Base-by-base conservation (phyloP, 306 rosid species). In the Lupinus albus region DNA sequence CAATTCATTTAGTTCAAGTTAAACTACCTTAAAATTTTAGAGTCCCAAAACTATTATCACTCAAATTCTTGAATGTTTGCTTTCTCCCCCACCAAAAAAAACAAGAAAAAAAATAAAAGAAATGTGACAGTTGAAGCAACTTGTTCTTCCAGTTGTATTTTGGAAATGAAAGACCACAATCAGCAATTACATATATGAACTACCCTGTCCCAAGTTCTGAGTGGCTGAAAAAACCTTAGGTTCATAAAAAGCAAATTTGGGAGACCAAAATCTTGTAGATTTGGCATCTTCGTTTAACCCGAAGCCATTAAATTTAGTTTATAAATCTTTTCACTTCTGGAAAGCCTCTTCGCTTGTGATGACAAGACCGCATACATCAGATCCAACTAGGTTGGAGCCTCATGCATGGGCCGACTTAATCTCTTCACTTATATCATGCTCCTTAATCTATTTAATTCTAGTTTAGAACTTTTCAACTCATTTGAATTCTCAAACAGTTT, bases 61-160 rank as follows among this genome's bases (percentile, higher is more conserved):
- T 25, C 28, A 25, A 25, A 0, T 2, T 25, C 28, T 25, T 4
- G 28, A 1, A 25, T 1, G 3, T 25, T 2, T 25, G 28, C 1
- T 25, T 25, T 25, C 28, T 25, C 28, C 28, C 28, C 28, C 28
- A n/a, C n/a, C n/a, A n/a, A n/a, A n/a, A n/a, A n/a, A n/a, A n/a
- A n/a, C n/a, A n/a, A n/a, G n/a, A n/a, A n/a, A n/a, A 25, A 25
- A 25, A 25, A 25, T 25, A 4, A 25, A 14, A 20, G 3, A 53
- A 68, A n/a, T 55, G 39, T 55, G 54, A 42, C 54, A 68, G 8
- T 51, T 13, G 38, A 35, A 51, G 13, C 48, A 12, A 67, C 49
- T 65, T 49, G 56, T 48, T 4, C 33, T 35, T 51, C 61, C 1
- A 48, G n/a, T 50, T 2, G 12, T 36, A 33, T 13, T 30, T 48